phyloP scores from a whole-genome alignment of 2,329 filamentous ascomycete genomes.

The Plectosphaerella sp. region DNA sequence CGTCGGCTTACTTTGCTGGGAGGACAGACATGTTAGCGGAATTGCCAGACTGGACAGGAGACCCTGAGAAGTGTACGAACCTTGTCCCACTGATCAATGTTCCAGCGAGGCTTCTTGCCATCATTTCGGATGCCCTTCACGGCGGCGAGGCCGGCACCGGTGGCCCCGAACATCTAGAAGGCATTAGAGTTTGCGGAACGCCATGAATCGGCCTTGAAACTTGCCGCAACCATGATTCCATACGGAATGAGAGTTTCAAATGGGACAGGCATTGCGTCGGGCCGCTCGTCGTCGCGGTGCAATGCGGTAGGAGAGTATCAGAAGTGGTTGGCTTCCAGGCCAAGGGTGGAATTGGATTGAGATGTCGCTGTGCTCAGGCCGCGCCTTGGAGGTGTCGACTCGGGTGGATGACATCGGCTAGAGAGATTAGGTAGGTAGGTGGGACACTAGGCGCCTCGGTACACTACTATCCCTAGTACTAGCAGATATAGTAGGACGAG shows the following conservation, averaged over 20 bases:
- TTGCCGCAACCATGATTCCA: conserved; percentile 58
- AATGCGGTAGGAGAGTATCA: neutral
- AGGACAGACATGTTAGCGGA: neutral
- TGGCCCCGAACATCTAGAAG: conserved; percentile 59
- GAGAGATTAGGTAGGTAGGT: too few species aligned
- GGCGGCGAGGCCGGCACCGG: conserved; percentile 53
- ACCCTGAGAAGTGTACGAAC: conserved; percentile 28
- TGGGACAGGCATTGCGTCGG: conserved; percentile 52
- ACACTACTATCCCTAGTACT: too few species aligned
- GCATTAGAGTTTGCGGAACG: too few species aligned
- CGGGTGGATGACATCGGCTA: too few species aligned
- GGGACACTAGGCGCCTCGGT: too few species aligned
- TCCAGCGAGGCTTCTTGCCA: conserved; percentile 56
- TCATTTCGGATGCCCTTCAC: conserved; percentile 56
- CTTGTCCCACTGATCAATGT: conserved; percentile 59
- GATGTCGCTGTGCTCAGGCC: too few species aligned
- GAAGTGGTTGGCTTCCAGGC: too few species aligned
- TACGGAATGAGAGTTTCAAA: conserved; percentile 63
- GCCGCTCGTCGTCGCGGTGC: conserved; percentile 2
- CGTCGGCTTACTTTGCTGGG: conserved; percentile 48
- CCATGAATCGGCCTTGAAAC: conserved; percentile 13
- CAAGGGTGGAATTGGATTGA: too few species aligned
- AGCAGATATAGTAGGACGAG: too few species aligned
- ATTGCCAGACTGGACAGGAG: neutral
- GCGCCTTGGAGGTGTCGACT: too few species aligned